Percentiles rank a stretch among this genome's conserved stretches.
Evolutionary conservation across 2,329 filamentous ascomycete genomes (phyloP).

Genomic region (Drechmeria coniospora): DNA sequence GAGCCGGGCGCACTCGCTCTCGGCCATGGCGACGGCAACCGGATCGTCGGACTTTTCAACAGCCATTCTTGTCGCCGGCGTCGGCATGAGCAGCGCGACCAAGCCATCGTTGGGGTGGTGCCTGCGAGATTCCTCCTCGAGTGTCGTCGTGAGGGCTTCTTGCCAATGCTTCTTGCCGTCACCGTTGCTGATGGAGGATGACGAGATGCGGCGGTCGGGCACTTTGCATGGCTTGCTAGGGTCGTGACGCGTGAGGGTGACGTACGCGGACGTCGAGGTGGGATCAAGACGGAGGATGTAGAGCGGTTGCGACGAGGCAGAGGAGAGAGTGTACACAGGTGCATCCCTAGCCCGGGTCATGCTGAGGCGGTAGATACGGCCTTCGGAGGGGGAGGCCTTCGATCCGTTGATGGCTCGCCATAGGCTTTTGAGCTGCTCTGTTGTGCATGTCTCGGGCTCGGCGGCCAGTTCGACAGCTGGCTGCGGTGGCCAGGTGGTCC

Average conservation of each 20-base stretch:
- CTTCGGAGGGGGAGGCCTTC: conserved; percentile 44
- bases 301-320: conserved; percentile 40
- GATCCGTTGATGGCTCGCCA: conserved; percentile 60
- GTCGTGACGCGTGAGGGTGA: conserved; percentile 44
- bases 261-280: conserved; percentile 45
- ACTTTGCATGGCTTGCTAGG: conserved; percentile 42
- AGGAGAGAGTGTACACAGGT: conserved; percentile 52
- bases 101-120: conserved; percentile 45
- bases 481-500: conserved; percentile 12
- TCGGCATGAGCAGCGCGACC: conserved; percentile 54
- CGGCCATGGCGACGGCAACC: conserved; percentile 44
- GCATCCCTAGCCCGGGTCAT: conserved; percentile 41
- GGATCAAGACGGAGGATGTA: conserved; percentile 51
- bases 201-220: conserved; percentile 16
- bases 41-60: conserved; percentile 44
- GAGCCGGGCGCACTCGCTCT: conserved; percentile 53
- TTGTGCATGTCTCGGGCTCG: conserved; percentile 36
- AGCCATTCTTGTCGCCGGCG: conserved; percentile 46
- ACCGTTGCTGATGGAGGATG: conserved; percentile 11
- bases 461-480: conserved; percentile 24
- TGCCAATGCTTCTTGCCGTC: conserved; percentile 33
- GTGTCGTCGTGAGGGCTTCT: conserved; percentile 40
- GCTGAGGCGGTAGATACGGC: conserved; percentile 42
- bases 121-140: conserved; percentile 38
- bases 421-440: conserved; percentile 45